These are phyloP conservation scores for Paecilomyces variotii DNA, from an alignment of 2,329 filamentous ascomycete genomes.

Conservation along the genomic window DNA sequence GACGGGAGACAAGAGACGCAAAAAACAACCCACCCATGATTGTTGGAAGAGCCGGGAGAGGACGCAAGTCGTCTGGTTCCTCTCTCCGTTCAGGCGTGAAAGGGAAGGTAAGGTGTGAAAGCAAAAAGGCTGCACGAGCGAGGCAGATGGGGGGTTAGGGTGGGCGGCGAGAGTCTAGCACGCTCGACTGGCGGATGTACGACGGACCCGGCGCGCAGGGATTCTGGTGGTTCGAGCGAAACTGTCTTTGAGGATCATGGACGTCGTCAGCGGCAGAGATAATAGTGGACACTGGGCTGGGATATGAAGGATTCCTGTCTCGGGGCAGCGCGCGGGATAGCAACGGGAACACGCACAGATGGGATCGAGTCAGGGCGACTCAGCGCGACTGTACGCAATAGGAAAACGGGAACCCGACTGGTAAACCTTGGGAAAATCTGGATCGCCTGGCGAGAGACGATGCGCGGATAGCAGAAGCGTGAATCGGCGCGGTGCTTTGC, in stretches of 20 bases:
- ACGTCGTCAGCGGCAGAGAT: not conserved
- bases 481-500: not conserved
- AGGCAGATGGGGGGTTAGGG: constrained; percentile 1
- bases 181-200: not conserved
- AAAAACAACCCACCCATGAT: constrained; percentile 17
- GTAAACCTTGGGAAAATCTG: not conserved
- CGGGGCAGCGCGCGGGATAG: not conserved
- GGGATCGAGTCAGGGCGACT: not conserved
- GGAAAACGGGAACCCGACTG: not conserved
- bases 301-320: not conserved
- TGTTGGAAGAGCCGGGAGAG: constrained; percentile 6
- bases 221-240: not conserved
- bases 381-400: not conserved
- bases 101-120: constrained; percentile 7
- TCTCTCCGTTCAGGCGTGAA: constrained; percentile 8
- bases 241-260: not conserved
- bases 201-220: not conserved
- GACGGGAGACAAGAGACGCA: constrained; percentile 3
- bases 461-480: not conserved
- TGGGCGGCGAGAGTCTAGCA: not conserved
- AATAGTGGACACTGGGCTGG: not conserved
- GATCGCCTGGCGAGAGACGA: not conserved
- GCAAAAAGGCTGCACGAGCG: constrained; percentile 6
- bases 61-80: constrained; percentile 6
- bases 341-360: not conserved